These are phyloP conservation scores for Pelargonium exstipulatum DNA, from an alignment of 441 rosid genomes.

Conservation along the genomic window DNA sequence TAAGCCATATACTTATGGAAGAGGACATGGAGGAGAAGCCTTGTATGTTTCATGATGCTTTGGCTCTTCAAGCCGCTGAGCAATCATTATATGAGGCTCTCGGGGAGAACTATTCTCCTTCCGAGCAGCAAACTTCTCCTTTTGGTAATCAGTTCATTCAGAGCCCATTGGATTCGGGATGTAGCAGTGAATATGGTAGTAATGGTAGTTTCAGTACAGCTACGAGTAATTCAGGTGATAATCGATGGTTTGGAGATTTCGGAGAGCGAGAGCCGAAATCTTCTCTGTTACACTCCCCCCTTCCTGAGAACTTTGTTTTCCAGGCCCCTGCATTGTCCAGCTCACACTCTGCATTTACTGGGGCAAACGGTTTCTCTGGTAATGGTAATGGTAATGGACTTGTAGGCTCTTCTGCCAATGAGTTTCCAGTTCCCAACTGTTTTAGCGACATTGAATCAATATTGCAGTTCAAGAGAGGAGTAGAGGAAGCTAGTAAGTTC, in stretches of 20 bases:
- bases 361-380: conserved; percentile 19
- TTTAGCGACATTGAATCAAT: conserved; percentile 48
- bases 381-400: conserved; percentile 25
- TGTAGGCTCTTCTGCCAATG: conserved; percentile 22
- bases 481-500: conserved; percentile 80
- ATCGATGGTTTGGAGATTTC: conserved; percentile 27
- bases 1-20: conserved; percentile 72
- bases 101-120: conserved; percentile 33
- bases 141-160: conserved; percentile 23
- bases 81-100: conserved; percentile 56
- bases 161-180: conserved; percentile 32
- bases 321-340: conserved; percentile 29
- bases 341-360: conserved; percentile 17
- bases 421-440: conserved; percentile 34
- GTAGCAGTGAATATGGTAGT: conserved; percentile 30
- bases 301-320: conserved; percentile 34
- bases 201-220: conserved; percentile 28
- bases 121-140: conserved; percentile 18
- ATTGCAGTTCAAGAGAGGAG: conserved; percentile 62
- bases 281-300: conserved; percentile 28
- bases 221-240: conserved; percentile 27
- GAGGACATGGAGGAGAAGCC: conserved; percentile 66
- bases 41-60: conserved; percentile 55
- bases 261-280: conserved; percentile 32
- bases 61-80: conserved; percentile 67